Evolutionary conservation across 257 asterid species (phyloP), one percentile per base, ranked within the genome.

Genomic region (Solanum medicagineum): DNA sequence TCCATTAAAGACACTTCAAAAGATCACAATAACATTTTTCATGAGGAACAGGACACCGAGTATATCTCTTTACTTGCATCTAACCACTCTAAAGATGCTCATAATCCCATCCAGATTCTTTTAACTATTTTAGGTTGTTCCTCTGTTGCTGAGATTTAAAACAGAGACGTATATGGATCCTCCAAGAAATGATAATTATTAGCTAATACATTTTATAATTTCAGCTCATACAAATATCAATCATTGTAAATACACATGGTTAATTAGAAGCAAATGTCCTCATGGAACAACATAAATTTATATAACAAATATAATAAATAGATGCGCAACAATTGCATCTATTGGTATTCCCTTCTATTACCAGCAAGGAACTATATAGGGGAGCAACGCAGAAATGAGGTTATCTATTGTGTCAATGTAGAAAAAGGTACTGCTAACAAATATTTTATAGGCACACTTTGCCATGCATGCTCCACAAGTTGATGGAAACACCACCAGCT

Each of bases 381-480:
- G 47, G 22, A 29, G 17, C 44, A 77, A 26, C 5, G 83, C 77
- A 51, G 26, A 51, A 51, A 77, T 16, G 63, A 20, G 63, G 83
- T 51, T 26, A 26, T 77, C 45, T 51, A 51, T 51, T 68, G 81
- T 29, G 47, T 84, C 19, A 29, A 53, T 36, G n/a, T 69, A 32
- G 68, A 82, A 73, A 81, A 91, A 97, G 99, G 95, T 97, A 97
- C 99, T 94, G 24, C 97, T 95, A 86, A 94, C 90, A 66, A 94
- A 97, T 98, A 97, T 97, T 84, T 98, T 92, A 88, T 97, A 93
- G 70, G 91, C 98, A 44, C 96, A 94, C 44, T 40, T 87, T 59
- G 89, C 84, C 66, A 94, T 91, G 89, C 99, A 97, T 84, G 93
- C 92, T 89, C 98, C 94, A 89, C 99, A 97, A 14, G 96, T 92